These are phyloP conservation scores for Bruguiera sexangula DNA, from an alignment of 345 rosid genomes.

Conservation along the genomic window DNA sequence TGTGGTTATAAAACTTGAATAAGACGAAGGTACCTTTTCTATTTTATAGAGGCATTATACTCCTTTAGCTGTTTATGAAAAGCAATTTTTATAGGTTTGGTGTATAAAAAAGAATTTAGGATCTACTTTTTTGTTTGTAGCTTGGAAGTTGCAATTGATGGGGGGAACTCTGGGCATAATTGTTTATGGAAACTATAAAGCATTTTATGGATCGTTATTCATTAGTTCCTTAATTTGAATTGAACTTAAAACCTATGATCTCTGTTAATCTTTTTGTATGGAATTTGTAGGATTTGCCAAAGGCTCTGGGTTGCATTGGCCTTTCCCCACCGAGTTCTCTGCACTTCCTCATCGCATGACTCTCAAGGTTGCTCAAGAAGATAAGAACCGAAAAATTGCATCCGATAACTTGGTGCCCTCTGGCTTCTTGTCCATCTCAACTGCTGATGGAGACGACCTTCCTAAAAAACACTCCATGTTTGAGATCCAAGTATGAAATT, in stretches of 20 bases:
- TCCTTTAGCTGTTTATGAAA: no score
- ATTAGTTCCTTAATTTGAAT: background rate
- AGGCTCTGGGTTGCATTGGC: slow-evolving; percentile 48
- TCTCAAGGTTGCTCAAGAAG: slow-evolving; percentile 43
- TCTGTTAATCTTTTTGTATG: background rate
- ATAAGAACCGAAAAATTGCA: slow-evolving; percentile 30
- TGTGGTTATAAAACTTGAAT: no score
- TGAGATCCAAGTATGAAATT: slow-evolving; percentile 37
- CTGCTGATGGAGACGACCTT: slow-evolving; percentile 22
- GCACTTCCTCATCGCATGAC: slow-evolving; percentile 41
- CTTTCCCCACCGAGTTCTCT: slow-evolving; percentile 43
- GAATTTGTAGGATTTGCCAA: slow-evolving; percentile 34
- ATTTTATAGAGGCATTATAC: no score
- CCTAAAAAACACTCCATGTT: slow-evolving; percentile 12
- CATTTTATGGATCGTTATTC: background rate
- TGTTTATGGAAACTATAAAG: background rate
- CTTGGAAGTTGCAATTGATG: no score
- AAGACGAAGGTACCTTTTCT: no score
- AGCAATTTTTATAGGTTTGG: no score
- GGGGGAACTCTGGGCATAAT: background rate
- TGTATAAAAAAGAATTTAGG: no score
- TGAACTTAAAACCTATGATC: background rate
- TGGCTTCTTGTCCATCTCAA: slow-evolving; percentile 32
- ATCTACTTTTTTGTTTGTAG: no score
- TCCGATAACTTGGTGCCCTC: slow-evolving; percentile 28